A percentile compares a stretch with the other conserved stretches of the same genome.
Evolutionary conservation across 1,284 basidiomycete species (phyloP).

Genomic region (Irpex lacteus): DNA sequence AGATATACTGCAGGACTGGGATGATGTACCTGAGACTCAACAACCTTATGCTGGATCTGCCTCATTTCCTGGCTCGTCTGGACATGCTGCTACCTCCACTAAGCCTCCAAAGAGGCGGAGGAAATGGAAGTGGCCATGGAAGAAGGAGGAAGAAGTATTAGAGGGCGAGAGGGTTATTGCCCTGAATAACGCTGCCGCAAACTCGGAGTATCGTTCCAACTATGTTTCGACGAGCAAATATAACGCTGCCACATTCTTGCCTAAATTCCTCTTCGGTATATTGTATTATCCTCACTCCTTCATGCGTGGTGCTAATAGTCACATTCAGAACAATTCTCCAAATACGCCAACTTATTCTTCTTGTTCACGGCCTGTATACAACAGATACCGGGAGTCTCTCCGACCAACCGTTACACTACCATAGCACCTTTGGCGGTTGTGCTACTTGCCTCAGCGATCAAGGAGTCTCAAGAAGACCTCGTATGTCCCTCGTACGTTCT

Average conservation of each 20-base stretch:
- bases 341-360: slow-evolving; percentile 95
- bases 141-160: slow-evolving; percentile 59
- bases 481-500: slow-evolving; percentile 38
- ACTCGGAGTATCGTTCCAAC: slow-evolving; percentile 75
- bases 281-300: not conserved
- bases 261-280: slow-evolving; percentile 89
- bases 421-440: slow-evolving; percentile 91
- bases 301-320: not conserved
- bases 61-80: slow-evolving; percentile 34
- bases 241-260: slow-evolving; percentile 84
- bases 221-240: slow-evolving; percentile 96
- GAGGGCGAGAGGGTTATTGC: slow-evolving; percentile 70
- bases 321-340: slow-evolving; percentile 89
- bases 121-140: slow-evolving; percentile 79
- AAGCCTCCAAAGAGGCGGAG: slow-evolving; percentile 11
- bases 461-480: slow-evolving; percentile 94
- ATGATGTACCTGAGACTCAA: slow-evolving; percentile 43
- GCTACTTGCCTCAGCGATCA: slow-evolving; percentile 93
- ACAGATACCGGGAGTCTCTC: slow-evolving; percentile 97
- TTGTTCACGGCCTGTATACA: slow-evolving; percentile 98
- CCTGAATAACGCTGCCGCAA: slow-evolving; percentile 67
- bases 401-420: slow-evolving; percentile 94
- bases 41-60: slow-evolving; percentile 42
- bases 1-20: slow-evolving; percentile 64
- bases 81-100: slow-evolving; percentile 3